Evolutionary conservation across 2,329 filamentous ascomycete genomes (phyloP).

Genomic region (Periconia digitata): DNA sequence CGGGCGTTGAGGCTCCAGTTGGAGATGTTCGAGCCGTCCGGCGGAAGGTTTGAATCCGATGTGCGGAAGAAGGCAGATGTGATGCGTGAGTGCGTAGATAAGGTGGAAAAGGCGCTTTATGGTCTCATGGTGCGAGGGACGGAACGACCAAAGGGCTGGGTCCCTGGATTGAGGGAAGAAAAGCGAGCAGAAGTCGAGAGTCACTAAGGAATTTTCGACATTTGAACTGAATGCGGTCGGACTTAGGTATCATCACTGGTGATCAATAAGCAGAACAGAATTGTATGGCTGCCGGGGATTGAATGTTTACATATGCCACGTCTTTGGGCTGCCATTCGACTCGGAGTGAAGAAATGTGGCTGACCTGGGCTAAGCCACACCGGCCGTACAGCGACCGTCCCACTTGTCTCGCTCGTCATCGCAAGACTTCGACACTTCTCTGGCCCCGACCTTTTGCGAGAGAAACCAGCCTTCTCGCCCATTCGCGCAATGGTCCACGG

Average conservation of each 20-base stretch:
- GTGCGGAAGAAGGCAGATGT: slow-evolving; percentile 80
- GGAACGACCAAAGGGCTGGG: slow-evolving; percentile 88
- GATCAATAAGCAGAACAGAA: too few relatives aligned
- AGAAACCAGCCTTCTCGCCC: neutral
- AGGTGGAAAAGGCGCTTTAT: slow-evolving; percentile 90
- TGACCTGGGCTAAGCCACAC: neutral
- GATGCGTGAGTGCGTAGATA: slow-evolving; percentile 85
- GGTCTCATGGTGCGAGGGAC: slow-evolving; percentile 83
- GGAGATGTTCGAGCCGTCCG: slow-evolving; percentile 65
- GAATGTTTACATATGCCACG: too few relatives aligned
- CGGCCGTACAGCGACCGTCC: neutral
- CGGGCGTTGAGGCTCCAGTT: slow-evolving; percentile 75
- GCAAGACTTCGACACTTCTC: neutral
- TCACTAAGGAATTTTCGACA: slow-evolving; percentile 21
- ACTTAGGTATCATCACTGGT: neutral
- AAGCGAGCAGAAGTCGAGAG: slow-evolving; percentile 47
- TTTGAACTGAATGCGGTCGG: neutral
- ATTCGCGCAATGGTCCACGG: slow-evolving; percentile 21
- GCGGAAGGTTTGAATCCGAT: slow-evolving; percentile 60
- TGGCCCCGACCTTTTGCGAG: neutral
- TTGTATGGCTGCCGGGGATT: too few relatives aligned
- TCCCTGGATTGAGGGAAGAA: slow-evolving; percentile 68
- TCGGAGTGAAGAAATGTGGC: slow-evolving; percentile 1
- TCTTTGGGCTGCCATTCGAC: too few relatives aligned
- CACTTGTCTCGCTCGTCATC: slow-evolving; percentile 1